Percentiles rank a stretch among this genome's conserved stretches.
phyloP scores from a whole-genome alignment of 495 filamentous ascomycete genomes.

The Barbatosphaeria neglecta region DNA sequence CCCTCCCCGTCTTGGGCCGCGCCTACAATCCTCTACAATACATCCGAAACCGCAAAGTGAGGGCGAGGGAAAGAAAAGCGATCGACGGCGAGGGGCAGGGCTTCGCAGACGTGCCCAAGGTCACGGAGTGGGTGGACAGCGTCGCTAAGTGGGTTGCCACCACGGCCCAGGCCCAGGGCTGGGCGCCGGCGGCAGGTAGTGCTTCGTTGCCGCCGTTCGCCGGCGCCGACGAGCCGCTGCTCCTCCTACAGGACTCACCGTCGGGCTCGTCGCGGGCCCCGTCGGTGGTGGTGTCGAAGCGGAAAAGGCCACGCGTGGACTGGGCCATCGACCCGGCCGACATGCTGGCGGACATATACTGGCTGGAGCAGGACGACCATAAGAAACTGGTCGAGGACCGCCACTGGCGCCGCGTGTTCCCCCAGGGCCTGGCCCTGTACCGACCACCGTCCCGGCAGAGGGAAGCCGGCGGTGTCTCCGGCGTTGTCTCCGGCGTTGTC shows the following conservation, averaged over 20 bases:
- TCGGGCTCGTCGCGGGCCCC: slow-evolving; percentile 19
- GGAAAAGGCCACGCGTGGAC: slow-evolving; percentile 57
- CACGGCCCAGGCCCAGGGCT: slow-evolving; percentile 8
- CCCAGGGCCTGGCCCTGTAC: slow-evolving; percentile 18
- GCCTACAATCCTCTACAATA: slow-evolving; percentile 79
- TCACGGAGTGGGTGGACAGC: slow-evolving; percentile 63
- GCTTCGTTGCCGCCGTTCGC: slow-evolving; percentile 46
- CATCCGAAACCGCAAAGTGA: slow-evolving; percentile 71
- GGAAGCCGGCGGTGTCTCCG: too few species aligned
- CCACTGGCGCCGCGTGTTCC: slow-evolving; percentile 58
- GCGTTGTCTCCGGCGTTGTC: slow-evolving; percentile 9
- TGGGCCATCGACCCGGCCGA: slow-evolving; percentile 72
- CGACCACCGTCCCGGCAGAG: slow-evolving; percentile 4
- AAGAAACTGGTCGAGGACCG: slow-evolving; percentile 65
- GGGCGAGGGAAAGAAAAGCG: slow-evolving; percentile 56
- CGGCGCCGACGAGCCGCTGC: slow-evolving; percentile 25
- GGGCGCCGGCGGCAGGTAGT: slow-evolving; percentile 34
- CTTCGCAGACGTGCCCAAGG: slow-evolving; percentile 58
- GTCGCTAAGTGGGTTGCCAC: slow-evolving; percentile 43
- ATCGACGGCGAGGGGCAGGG: slow-evolving; percentile 63
- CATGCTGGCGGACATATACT: slow-evolving; percentile 72
- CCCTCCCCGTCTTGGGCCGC: slow-evolving; percentile 35
- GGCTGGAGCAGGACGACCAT: slow-evolving; percentile 69
- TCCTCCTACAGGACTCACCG: slow-evolving; percentile 17
- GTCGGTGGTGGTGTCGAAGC: slow-evolving; percentile 25